Evolutionary conservation across 2,329 filamentous ascomycete genomes (phyloP).

Genomic region (Botrytis medusae): DNA sequence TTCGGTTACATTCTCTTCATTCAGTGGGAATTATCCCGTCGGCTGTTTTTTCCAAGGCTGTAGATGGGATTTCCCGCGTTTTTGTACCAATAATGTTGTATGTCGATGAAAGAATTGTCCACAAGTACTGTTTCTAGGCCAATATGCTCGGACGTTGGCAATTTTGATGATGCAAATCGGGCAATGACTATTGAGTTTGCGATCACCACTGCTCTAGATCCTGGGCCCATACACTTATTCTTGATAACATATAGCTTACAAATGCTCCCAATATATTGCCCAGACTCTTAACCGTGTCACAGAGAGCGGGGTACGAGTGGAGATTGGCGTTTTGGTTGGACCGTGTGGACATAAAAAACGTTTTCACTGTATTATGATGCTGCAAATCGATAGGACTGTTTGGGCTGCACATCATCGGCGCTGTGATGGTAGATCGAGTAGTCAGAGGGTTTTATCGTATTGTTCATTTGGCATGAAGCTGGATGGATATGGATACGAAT

Average conservation of each 20-base stretch:
- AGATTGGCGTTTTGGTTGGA: neutral
- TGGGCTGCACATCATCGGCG: neutral
- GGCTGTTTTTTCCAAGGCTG: neutral
- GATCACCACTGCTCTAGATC: neutral
- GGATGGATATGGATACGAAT: neutral
- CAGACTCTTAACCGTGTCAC: neutral
- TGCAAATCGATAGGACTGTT: neutral
- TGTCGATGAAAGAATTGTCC: neutral
- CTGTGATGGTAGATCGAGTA: neutral
- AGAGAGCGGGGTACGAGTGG: neutral
- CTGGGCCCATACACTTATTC: neutral
- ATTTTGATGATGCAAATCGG: neutral
- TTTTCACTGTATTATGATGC: neutral
- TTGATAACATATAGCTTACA: neutral
- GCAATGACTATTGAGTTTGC: neutral
- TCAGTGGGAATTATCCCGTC: neutral
- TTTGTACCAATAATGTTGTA: neutral
- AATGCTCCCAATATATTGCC: neutral
- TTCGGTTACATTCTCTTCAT: neutral
- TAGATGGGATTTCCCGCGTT: too few species aligned
- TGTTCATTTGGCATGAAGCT: neutral
- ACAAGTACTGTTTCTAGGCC: neutral
- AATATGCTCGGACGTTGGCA: neutral
- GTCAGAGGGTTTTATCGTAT: neutral
- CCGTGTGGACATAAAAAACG: neutral